Evolutionary conservation across 2,329 filamentous ascomycete genomes (phyloP).

Genomic region (Venturia oleaginea): DNA sequence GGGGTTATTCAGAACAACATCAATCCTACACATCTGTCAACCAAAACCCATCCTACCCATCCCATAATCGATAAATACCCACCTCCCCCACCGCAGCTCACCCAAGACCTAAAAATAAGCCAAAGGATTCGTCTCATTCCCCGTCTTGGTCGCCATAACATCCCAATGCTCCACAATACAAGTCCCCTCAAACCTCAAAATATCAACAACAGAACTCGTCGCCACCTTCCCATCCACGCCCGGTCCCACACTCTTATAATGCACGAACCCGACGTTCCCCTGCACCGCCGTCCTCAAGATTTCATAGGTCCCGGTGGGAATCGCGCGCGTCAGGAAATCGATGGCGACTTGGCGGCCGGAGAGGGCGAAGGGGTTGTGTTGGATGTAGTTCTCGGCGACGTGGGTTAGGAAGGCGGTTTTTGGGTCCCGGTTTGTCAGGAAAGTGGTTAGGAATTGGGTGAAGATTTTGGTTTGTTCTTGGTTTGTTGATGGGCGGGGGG

Average conservation of each 20-base stretch:
- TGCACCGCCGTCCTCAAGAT: background rate
- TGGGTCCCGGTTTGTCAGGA: background rate
- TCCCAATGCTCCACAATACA: background rate
- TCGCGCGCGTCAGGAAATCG: background rate
- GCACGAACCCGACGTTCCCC: background rate
- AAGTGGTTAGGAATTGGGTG: background rate
- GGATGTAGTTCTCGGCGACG: constrained; percentile 8
- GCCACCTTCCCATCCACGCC: background rate
- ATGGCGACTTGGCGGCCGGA: constrained; percentile 7
- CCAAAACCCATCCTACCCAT: too few species aligned
- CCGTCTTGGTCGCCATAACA: background rate
- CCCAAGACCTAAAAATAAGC: background rate
- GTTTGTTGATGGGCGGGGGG: background rate
- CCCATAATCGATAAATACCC: too few species aligned
- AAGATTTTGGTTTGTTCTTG: background rate
- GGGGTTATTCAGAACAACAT: too few species aligned
- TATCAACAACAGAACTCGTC: background rate
- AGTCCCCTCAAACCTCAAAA: background rate
- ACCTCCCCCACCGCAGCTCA: too few species aligned
- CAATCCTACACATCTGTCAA: too few species aligned
- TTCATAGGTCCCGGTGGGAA: background rate
- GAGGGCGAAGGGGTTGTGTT: constrained; percentile 7
- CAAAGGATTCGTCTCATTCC: background rate
- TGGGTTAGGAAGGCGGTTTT: background rate
- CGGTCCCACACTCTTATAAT: background rate